A percentile compares a stretch with the other conserved stretches of the same genome.
Evolutionary conservation across 2,329 filamentous ascomycete genomes (phyloP).

Genomic region (Alternaria ethzedia): DNA sequence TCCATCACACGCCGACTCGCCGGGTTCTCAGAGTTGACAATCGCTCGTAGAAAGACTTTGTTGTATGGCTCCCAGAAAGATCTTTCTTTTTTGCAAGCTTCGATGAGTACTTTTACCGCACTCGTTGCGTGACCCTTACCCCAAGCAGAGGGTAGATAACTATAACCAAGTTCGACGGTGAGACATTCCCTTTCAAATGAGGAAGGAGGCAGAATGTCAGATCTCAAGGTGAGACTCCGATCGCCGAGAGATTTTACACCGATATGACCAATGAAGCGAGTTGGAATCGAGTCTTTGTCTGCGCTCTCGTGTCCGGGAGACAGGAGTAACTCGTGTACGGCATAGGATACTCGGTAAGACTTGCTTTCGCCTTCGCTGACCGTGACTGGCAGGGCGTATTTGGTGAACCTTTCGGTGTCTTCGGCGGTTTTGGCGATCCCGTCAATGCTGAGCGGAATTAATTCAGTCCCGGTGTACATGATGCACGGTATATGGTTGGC

Average conservation of each 20-base stretch:
- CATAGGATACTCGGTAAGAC: slow-evolving; percentile 32
- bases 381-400: slow-evolving; percentile 17
- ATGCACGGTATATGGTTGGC: neutral
- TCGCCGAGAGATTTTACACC: slow-evolving; percentile 25
- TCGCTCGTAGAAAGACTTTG: slow-evolving; percentile 37
- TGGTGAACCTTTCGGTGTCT: slow-evolving; percentile 35
- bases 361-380: slow-evolving; percentile 16
- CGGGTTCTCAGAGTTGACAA: slow-evolving; percentile 42
- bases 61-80: slow-evolving; percentile 33
- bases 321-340: slow-evolving; percentile 33
- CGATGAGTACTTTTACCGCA: slow-evolving; percentile 30
- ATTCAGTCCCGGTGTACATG: neutral
- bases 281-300: neutral
- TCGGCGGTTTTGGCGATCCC: slow-evolving; percentile 32
- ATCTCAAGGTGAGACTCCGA: slow-evolving; percentile 17
- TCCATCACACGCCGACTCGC: slow-evolving; percentile 40
- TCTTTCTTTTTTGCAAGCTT: slow-evolving; percentile 20
- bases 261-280: slow-evolving; percentile 32
- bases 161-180: slow-evolving; percentile 29
- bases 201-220: slow-evolving; percentile 16
- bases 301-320: neutral
- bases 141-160: slow-evolving; percentile 29
- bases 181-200: slow-evolving; percentile 21
- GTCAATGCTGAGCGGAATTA: slow-evolving; percentile 25
- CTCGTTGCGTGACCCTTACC: slow-evolving; percentile 31